Evolutionary conservation across 2,329 filamentous ascomycete genomes (phyloP).

Genomic region (Neonectria sp.): DNA sequence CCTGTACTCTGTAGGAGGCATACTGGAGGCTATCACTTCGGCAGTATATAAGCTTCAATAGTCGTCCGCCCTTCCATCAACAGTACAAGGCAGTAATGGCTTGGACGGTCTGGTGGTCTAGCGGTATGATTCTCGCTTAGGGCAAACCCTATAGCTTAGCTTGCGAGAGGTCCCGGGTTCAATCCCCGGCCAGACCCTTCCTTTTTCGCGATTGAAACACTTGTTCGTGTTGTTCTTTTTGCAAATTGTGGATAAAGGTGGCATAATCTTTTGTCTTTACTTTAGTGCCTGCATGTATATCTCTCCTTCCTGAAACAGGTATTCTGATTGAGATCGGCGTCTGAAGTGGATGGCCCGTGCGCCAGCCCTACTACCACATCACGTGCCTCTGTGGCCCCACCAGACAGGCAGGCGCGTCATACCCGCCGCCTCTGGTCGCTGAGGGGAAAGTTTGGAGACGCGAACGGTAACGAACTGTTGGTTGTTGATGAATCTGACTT

Average conservation of each 20-base stretch:
- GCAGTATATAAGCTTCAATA: background rate
- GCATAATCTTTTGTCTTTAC: background rate
- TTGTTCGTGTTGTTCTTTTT: background rate
- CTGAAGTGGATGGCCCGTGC: background rate
- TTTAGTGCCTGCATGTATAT: background rate
- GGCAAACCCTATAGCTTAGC: conserved; percentile 44
- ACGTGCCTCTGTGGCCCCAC: conserved; percentile 69
- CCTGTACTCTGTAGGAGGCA: no score
- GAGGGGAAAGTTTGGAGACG: conserved; percentile 13
- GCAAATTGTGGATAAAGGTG: background rate
- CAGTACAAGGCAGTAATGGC: conserved; percentile 28
- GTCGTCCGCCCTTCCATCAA: rapidly evolving
- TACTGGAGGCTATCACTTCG: no score
- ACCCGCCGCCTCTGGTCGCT: background rate
- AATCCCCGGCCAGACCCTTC: conserved; percentile 59
- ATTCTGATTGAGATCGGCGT: background rate
- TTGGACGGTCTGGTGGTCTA: conserved; percentile 47
- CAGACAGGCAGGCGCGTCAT: conserved; percentile 13
- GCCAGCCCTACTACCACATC: conserved; percentile 53
- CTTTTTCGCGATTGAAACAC: conserved; percentile 34
- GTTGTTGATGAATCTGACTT: background rate
- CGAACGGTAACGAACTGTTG: background rate
- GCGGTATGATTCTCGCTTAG: conserved; percentile 54
- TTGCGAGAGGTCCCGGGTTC: conserved; percentile 58
- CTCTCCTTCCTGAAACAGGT: background rate